These are phyloP conservation scores for Clathrus columnatus DNA, from an alignment of 768 basidiomycete genomes.

Conservation along the genomic window DNA sequence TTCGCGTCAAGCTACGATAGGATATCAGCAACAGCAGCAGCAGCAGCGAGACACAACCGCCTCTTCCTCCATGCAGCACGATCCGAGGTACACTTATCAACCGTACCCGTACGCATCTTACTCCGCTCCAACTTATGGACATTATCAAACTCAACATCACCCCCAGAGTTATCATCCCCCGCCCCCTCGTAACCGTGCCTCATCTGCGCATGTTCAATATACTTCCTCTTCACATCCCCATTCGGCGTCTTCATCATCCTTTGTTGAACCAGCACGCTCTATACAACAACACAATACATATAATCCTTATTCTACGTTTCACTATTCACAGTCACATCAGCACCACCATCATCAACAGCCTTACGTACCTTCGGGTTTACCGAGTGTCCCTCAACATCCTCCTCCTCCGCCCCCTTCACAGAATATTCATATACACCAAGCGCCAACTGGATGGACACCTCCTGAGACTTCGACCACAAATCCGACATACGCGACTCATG, in stretches of 20 bases:
- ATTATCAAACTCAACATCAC: constrained; percentile 32
- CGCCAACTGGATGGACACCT: background rate
- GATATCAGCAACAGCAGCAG: constrained; percentile 11
- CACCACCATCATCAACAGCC: constrained; percentile 13
- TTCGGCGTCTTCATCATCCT: constrained; percentile 13
- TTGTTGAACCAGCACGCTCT: background rate
- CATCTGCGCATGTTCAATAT: too few relatives aligned
- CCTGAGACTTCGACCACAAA: background rate
- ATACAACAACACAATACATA: constrained; percentile 9
- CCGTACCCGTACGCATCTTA: constrained; percentile 36
- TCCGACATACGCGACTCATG: background rate
- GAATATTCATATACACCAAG: background rate
- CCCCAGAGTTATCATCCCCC: constrained; percentile 18
- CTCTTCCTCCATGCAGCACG: background rate
- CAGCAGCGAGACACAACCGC: constrained; percentile 32
- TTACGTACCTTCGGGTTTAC: constrained; percentile 6
- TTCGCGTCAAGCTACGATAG: background rate
- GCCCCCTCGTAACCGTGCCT: constrained; percentile 17
- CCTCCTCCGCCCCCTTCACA: background rate
- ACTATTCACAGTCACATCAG: constrained; percentile 25
- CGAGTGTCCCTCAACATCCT: background rate
- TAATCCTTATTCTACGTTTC: constrained; percentile 15
- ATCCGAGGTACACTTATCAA: constrained; percentile 1
- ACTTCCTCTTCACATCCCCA: constrained; percentile 13
- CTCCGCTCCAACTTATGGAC: constrained; percentile 38